Evolutionary conservation across 208 protist genomes (phyloP).

Genomic region (Leishmania lainsoni): DNA sequence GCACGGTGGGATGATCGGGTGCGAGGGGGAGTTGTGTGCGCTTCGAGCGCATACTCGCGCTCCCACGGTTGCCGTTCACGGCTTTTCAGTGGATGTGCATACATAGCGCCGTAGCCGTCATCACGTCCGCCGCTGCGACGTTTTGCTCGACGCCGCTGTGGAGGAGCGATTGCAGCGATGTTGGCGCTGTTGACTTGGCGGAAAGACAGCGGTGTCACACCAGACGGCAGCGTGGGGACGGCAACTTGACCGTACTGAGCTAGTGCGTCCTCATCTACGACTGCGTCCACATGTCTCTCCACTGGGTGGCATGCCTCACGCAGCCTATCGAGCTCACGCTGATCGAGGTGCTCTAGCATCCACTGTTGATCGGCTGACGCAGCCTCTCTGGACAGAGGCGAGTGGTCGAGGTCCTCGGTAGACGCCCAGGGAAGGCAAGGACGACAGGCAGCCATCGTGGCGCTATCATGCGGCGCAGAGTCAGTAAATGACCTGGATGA

Average conservation of each 20-base stretch:
- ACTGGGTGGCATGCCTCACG: background rate
- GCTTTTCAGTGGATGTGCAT: background rate
- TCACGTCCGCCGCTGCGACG: background rate
- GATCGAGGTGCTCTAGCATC: constrained; percentile 10
- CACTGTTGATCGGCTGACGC: background rate
- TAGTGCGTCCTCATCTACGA: background rate
- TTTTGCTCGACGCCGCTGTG: background rate
- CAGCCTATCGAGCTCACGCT: background rate
- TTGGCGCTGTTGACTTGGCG: background rate
- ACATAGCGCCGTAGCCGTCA: background rate
- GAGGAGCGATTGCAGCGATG: background rate
- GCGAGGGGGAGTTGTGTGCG: background rate
- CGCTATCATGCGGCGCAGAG: background rate
- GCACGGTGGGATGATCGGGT: background rate
- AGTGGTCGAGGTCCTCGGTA: background rate
- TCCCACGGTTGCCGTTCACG: constrained; percentile 16
- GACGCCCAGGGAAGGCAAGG: background rate
- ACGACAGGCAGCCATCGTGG: background rate
- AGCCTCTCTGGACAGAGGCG: background rate
- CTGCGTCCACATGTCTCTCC: background rate
- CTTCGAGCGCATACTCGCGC: constrained; percentile 5
- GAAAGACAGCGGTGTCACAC: background rate
- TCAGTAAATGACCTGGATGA: background rate
- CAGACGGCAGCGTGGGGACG: background rate
- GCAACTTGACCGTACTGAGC: background rate